These are phyloP conservation scores for Fomitopsis palustris DNA, from an alignment of 1,284 basidiomycete genomes.

Conservation along the genomic window DNA sequence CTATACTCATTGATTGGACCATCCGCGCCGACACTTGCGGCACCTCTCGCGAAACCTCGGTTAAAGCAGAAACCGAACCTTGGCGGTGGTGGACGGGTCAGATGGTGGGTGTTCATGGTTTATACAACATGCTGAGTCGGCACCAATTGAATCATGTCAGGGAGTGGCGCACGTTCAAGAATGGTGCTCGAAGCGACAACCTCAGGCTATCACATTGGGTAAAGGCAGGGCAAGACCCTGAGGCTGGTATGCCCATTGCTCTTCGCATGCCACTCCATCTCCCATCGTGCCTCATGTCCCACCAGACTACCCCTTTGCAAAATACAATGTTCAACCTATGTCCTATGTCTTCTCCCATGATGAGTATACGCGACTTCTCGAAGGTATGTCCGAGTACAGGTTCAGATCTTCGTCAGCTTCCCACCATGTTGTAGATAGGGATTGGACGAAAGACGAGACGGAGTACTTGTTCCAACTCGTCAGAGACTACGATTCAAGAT, in stretches of 20 bases:
- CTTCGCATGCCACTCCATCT: neutral
- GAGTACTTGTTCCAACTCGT: slow-evolving; percentile 88
- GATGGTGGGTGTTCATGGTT: slow-evolving; percentile 46
- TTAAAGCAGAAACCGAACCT: slow-evolving; percentile 85
- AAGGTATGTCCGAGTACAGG: slow-evolving; percentile 46
- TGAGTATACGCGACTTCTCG: slow-evolving; percentile 82
- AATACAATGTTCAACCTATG: slow-evolving; percentile 73
- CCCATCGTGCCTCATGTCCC: neutral
- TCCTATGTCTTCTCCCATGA: slow-evolving; percentile 85
- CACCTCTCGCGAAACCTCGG: slow-evolving; percentile 74
- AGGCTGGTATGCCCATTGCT: slow-evolving; percentile 42
- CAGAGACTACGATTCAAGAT: slow-evolving; percentile 84
- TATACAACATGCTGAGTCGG: too few species aligned
- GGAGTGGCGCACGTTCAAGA: slow-evolving; percentile 74
- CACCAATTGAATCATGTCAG: slow-evolving; percentile 34
- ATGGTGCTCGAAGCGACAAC: slow-evolving; percentile 56
- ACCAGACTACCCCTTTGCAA: slow-evolving; percentile 73
- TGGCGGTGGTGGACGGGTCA: slow-evolving; percentile 54
- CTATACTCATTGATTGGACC: slow-evolving; percentile 93
- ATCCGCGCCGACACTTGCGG: slow-evolving; percentile 79
- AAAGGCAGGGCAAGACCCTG: slow-evolving; percentile 52
- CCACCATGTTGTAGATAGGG: slow-evolving; percentile 49
- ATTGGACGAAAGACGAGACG: slow-evolving; percentile 95
- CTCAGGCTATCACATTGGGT: slow-evolving; percentile 69
- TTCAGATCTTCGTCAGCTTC: neutral